Conservation (phyloP, 2,329 filamentous ascomycete species). For the Alternaria conjuncta region DNA sequence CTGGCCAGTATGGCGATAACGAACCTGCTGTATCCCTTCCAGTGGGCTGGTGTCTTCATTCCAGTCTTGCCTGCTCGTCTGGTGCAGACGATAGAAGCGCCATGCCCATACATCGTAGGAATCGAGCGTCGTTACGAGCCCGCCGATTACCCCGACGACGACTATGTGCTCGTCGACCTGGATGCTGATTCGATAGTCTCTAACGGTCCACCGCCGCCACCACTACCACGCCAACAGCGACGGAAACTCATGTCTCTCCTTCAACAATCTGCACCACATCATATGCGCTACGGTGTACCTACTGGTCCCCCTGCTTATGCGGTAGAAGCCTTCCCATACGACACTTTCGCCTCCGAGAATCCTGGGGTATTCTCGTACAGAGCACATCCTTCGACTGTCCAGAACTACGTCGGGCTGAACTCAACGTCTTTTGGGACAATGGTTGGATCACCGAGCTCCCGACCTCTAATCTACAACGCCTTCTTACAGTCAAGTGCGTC, state of each 20-base stretch:
- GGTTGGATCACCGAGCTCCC: conserved; percentile 58
- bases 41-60: conserved; percentile 94
- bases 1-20: conserved; percentile 87
- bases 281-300: conserved; percentile 82
- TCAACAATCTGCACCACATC: conserved; percentile 88
- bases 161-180: conserved; percentile 93
- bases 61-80: conserved; percentile 87
- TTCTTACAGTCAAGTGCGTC: conserved; percentile 79
- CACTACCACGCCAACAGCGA: conserved; percentile 85
- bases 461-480: conserved; percentile 83
- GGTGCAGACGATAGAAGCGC: conserved; percentile 88
- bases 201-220: conserved; percentile 74
- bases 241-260: conserved; percentile 87
- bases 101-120: conserved; percentile 95
- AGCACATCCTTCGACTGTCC: conserved; percentile 73
- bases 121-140: conserved; percentile 91
- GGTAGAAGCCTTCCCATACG: conserved; percentile 88
- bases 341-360: conserved; percentile 88
- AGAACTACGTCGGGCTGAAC: conserved; percentile 87
- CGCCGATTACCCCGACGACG: conserved; percentile 87
- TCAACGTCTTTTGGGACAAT: conserved; percentile 84
- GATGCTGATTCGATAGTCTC: conserved; percentile 91
- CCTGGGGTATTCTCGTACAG: conserved; percentile 77
- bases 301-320: conserved; percentile 92
- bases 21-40: conserved; percentile 85